Base-by-base conservation (phyloP, 2,329 filamentous ascomycete genomes). In the Helminthosporium solani region DNA sequence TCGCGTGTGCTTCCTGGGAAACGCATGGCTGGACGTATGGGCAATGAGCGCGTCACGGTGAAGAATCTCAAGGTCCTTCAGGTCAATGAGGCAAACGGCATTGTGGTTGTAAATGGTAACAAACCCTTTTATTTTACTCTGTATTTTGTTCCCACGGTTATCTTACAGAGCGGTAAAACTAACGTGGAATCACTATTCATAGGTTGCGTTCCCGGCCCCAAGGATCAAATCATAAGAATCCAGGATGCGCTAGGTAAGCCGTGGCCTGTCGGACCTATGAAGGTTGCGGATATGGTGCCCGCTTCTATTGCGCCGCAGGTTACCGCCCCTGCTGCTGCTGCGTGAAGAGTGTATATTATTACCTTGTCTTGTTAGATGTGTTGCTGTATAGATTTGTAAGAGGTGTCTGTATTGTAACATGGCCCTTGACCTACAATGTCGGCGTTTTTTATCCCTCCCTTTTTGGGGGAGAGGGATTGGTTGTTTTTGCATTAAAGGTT, bases 1-100 rank as follows among this genome's bases (percentile, higher is more conserved):
- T 95, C 89, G 53, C 84, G 94, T 73, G 92, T 99, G 19, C 77
- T 90, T 66, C 94, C 94, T 0, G 94, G 94, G 50, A 99, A 99
- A 83, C 94, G 90, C 75, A 99, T 99, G 94, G 84, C 94, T 3
- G 94, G 94, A 44, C 84, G 89, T 49, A 97, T 99, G 94, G 94
- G 94, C 54, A 88, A 87, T 56, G 82, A 95, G 71, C 84, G 83
- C 57, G 87, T 90, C 45, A 99, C 94, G 38, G 80, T 94, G 47
- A 91, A 96, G 79, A 96, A 95, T 73, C 75, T 97, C 60, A 88
- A 86, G 73, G 84, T 99, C 42, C 75, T 99, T 68, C 86, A 90
- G 77, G 86, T 96, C 27, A 90, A 97, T 73, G 81, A 85, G 60
- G 86, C 88, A 70, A 86, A 91, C 64, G 94, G 94, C 16, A 83